phyloP scores from a whole-genome alignment of 495 filamentous ascomycete genomes.

The Pyrenula massariospora region DNA sequence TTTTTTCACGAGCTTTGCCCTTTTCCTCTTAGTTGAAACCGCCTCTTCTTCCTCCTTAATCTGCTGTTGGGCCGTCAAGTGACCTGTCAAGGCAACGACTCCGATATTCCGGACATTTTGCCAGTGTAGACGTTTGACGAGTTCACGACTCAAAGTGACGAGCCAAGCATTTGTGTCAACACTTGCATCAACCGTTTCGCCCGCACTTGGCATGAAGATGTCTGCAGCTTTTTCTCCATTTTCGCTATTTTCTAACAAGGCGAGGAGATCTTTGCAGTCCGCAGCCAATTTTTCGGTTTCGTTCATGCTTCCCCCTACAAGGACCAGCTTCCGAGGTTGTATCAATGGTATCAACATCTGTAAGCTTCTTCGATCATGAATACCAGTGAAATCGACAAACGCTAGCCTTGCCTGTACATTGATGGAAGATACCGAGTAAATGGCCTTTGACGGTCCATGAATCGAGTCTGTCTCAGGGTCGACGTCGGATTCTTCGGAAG shows the following conservation, averaged over 20 bases:
- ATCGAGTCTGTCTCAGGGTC: constrained; percentile 35
- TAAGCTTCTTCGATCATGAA: constrained; percentile 85
- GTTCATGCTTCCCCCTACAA: constrained; percentile 64
- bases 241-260: constrained; percentile 32
- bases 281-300: constrained; percentile 68
- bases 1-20: constrained; percentile 48
- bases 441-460: constrained; percentile 64
- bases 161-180: constrained; percentile 98
- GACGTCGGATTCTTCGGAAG: constrained; percentile 31
- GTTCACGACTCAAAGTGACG: constrained; percentile 71
- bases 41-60: constrained; percentile 18
- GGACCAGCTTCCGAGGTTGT: constrained; percentile 82
- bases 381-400: constrained; percentile 81
- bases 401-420: constrained; percentile 61
- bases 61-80: constrained; percentile 29
- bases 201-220: constrained; percentile 70
- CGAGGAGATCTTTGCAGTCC: constrained; percentile 69
- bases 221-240: constrained; percentile 34
- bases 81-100: constrained; percentile 76
- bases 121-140: constrained; percentile 82
- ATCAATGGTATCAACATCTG: constrained; percentile 94
- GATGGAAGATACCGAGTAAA: constrained; percentile 46
- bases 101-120: constrained; percentile 83
- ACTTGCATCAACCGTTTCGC: constrained; percentile 68
- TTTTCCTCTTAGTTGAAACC: constrained; percentile 48